Conservation (phyloP, 176 grass and related monocot species). For the Raddia distichophylla region DNA sequence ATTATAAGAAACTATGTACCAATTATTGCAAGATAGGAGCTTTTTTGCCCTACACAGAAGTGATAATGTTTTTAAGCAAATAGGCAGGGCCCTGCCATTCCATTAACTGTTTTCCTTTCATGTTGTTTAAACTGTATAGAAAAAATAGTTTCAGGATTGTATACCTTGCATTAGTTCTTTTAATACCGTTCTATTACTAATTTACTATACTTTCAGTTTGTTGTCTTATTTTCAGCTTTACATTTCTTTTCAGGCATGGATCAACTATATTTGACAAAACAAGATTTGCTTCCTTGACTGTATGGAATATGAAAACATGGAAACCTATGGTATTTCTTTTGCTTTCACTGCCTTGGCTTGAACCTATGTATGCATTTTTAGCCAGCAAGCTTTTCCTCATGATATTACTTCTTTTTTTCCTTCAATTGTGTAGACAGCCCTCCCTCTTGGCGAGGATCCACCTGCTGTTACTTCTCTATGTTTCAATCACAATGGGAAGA, state of each 20-base stretch:
- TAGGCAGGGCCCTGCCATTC: no score
- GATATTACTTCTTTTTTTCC: neutral
- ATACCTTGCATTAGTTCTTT: neutral
- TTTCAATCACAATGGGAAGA: conserved; percentile 99
- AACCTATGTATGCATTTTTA: conserved; percentile 17
- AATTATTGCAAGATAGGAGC: conserved; percentile 11
- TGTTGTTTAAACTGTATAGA: conserved; percentile 13
- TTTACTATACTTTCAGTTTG: conserved; percentile 23
- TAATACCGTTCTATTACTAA: conserved; percentile 26
- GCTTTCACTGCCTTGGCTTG: conserved; percentile 33
- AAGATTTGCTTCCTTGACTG: conserved; percentile 90
- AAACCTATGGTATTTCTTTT: conserved; percentile 78
- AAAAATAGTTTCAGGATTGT: neutral
- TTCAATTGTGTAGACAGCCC: conserved; percentile 75
- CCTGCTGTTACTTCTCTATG: conserved; percentile 93
- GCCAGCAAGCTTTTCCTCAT: conserved; percentile 5
- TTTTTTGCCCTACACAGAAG: neutral
- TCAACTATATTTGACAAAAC: conserved; percentile 73
- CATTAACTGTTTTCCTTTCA: conserved; percentile 8
- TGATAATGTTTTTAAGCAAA: neutral
- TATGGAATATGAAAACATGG: conserved; percentile 98
- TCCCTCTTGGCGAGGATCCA: conserved; percentile 97
- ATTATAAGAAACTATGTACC: conserved; percentile 30
- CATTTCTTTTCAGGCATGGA: conserved; percentile 59
- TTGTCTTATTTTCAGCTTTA: conserved; percentile 38